Evolutionary conservation across 305 asterid genomes (phyloP).

Genomic region (Rubia peregrina): DNA sequence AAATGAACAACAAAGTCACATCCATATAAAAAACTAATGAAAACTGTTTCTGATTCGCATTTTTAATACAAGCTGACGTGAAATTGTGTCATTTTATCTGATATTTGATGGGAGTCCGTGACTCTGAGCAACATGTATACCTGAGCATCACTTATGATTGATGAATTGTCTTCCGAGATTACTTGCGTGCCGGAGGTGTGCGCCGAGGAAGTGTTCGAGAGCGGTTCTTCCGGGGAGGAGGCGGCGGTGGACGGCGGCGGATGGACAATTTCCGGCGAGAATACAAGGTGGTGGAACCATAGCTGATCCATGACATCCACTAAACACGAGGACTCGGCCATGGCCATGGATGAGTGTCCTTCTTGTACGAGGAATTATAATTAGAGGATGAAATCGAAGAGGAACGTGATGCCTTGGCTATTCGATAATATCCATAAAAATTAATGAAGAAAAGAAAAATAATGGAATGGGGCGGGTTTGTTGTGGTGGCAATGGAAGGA

Average conservation of each 20-base stretch:
- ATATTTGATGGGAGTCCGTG: too few relatives aligned
- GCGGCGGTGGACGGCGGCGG: background rate
- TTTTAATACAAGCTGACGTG: too few relatives aligned
- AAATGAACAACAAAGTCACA: too few relatives aligned
- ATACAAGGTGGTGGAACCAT: conserved; percentile 49
- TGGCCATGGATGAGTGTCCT: background rate
- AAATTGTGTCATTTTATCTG: too few relatives aligned
- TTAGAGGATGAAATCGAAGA: background rate
- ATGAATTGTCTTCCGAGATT: conserved; percentile 19
- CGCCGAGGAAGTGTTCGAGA: conserved; percentile 11
- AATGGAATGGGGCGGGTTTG: background rate
- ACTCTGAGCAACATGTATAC: conserved; percentile 15
- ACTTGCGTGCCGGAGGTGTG: conserved; percentile 17
- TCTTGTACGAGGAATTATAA: background rate
- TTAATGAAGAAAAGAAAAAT: background rate
- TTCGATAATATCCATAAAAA: background rate
- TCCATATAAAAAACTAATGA: too few relatives aligned
- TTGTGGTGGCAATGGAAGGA: conserved; percentile 3
- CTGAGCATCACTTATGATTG: conserved; percentile 15
- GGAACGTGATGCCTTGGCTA: background rate
- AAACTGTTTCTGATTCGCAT: too few relatives aligned
- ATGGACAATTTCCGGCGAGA: conserved; percentile 13
- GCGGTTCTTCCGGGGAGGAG: background rate
- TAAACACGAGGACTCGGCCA: conserved; percentile 33
- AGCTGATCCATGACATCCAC: conserved; percentile 48